Percentiles rank a stretch among this genome's conserved stretches.
phyloP scores from a whole-genome alignment of 257 asterid species.

The Cinchona pubescens region DNA sequence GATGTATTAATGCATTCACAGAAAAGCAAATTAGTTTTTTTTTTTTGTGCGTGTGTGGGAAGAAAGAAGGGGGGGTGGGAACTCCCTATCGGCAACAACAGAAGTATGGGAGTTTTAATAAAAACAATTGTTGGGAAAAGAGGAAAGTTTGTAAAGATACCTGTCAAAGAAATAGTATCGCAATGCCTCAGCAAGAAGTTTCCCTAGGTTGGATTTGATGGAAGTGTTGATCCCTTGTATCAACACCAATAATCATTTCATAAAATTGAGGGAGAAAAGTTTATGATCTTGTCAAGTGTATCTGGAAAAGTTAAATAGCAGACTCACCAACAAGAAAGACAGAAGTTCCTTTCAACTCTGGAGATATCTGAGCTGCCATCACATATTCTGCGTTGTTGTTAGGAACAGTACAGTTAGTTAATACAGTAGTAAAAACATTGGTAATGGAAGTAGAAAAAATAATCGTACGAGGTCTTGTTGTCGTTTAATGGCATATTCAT shows the following conservation, averaged over 20 bases:
- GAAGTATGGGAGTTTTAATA: neutral
- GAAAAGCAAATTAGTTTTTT: no score
- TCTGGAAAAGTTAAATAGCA: neutral
- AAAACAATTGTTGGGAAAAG: neutral
- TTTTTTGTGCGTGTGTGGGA: no score
- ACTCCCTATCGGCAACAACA: neutral
- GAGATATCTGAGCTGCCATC: conserved; percentile 60
- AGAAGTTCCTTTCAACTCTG: conserved; percentile 77
- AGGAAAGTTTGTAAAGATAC: conserved; percentile 24
- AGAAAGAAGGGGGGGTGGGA: no score
- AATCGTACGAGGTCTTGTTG: no score
- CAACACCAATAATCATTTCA: neutral
- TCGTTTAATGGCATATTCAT: no score
- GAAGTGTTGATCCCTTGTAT: conserved; percentile 64
- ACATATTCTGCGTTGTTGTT: no score
- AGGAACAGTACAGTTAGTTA: no score
- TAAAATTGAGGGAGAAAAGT: neutral
- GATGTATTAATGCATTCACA: no score
- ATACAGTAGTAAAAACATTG: no score
- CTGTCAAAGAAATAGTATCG: conserved; percentile 85
- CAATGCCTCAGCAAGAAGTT: conserved; percentile 68
- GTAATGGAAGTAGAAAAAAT: no score
- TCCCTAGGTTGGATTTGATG: conserved; percentile 65
- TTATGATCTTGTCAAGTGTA: neutral
- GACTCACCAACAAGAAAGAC: conserved; percentile 81